Evolutionary conservation across 73 alveolate species (phyloP).

Genomic region (Paramecium pentaurelia): DNA sequence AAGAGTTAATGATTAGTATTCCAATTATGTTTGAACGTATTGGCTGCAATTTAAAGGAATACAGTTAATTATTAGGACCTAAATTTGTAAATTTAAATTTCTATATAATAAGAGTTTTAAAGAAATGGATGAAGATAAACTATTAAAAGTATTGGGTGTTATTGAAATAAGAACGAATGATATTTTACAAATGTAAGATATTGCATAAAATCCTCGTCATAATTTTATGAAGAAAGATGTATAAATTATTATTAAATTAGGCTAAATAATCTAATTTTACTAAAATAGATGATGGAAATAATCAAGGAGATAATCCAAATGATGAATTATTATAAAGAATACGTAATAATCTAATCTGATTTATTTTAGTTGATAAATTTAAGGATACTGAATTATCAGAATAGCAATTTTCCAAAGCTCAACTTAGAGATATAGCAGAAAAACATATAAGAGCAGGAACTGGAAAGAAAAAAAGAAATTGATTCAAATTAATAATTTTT

Average conservation of each 20-base stretch:
- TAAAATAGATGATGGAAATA: not conserved
- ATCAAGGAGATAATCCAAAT: not conserved
- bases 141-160: conserved; percentile 22
- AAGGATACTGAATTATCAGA: not conserved
- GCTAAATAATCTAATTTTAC: not conserved
- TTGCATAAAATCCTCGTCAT: conserved; percentile 26
- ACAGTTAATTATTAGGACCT: not conserved
- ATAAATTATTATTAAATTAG: not conserved
- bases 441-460: not conserved
- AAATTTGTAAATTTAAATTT: not conserved
- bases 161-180: conserved; percentile 35
- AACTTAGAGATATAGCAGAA: not conserved
- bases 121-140: conserved; percentile 50
- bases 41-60: conserved; percentile 21
- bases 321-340: not conserved
- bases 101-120: not conserved
- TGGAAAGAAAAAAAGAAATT: not conserved
- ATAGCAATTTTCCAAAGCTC: not conserved
- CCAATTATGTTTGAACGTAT: conserved; percentile 43
- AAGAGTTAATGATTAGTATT: conserved; percentile 38
- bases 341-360: not conserved
- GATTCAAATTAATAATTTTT: not conserved
- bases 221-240: conserved; percentile 9
- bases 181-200: conserved; percentile 20
- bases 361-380: not conserved